These are phyloP conservation scores for Fusarium longipes DNA, from an alignment of 2,329 filamentous ascomycete genomes.

Conservation along the genomic window DNA sequence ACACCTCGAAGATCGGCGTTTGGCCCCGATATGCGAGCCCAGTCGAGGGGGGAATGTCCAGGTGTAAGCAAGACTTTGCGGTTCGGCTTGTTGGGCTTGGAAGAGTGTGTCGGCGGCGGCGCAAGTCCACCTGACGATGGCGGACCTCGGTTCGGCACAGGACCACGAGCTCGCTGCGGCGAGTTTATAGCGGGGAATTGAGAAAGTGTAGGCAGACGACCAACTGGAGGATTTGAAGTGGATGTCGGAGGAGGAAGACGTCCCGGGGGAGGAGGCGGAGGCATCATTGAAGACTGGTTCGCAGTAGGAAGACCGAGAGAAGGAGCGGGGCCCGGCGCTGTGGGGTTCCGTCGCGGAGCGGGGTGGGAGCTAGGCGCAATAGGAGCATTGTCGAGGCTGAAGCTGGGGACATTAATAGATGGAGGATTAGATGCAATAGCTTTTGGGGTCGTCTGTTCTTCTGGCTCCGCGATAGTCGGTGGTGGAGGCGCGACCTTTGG, in stretches of 20 bases:
- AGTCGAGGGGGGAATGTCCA: slow-evolving; percentile 94
- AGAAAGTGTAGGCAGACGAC: slow-evolving; percentile 51
- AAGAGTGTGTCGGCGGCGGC: slow-evolving; percentile 65
- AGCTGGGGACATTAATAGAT: slow-evolving; percentile 55
- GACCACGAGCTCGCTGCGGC: slow-evolving; percentile 60
- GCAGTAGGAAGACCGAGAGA: slow-evolving; percentile 3
- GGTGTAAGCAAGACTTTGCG: slow-evolving; percentile 85
- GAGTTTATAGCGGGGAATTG: slow-evolving; percentile 65
- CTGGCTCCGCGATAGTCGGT: slow-evolving; percentile 44
- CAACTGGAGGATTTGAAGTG: slow-evolving; percentile 37
- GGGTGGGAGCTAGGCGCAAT: slow-evolving; percentile 34
- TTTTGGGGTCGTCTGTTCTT: slow-evolving; percentile 64
- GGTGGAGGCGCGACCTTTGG: slow-evolving; percentile 45
- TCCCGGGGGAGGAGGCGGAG: slow-evolving; percentile 42
- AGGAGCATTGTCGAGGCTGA: slow-evolving; percentile 57
- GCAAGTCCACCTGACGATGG: slow-evolving; percentile 57
- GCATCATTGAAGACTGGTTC: slow-evolving; percentile 46
- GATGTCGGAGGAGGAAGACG: slow-evolving; percentile 38
- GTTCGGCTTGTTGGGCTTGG: slow-evolving; percentile 65
- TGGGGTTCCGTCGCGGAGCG: slow-evolving; percentile 25
- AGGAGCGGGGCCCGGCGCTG: slow-evolving; percentile 30
- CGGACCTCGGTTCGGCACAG: slow-evolving; percentile 56
- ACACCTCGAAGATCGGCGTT: slow-evolving; percentile 75
- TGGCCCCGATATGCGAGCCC: slow-evolving; percentile 81
- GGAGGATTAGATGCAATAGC: slow-evolving; percentile 50